Evolutionary conservation across 169 alveolate genomes (phyloP).

Genomic region (Plasmodium gallinaceum): DNA sequence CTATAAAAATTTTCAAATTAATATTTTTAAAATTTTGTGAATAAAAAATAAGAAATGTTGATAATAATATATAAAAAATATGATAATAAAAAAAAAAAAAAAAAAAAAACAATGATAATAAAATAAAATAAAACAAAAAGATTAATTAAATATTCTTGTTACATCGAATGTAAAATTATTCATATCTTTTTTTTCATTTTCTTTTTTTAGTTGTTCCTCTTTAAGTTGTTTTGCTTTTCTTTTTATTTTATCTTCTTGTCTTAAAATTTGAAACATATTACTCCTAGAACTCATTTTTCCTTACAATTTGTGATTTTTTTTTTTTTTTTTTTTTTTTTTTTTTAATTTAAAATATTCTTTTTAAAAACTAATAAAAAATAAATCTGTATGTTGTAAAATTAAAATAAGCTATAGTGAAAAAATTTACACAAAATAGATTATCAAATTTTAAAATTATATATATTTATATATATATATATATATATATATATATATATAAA

Average conservation of each 20-base stretch:
- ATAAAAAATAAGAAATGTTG: no score
- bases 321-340: no score
- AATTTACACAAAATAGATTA: no score
- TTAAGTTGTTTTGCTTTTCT: conserved; percentile 36
- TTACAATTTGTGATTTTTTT: neutral
- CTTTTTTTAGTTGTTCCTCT: conserved; percentile 50
- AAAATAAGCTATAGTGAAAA: no score
- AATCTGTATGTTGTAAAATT: no score
- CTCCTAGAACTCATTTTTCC: conserved; percentile 25
- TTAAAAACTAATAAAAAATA: no score
- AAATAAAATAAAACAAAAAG: no score
- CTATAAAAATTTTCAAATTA: conserved; percentile 5
- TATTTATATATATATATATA: neutral
- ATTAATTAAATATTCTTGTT: neutral
- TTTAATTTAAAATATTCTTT: no score
- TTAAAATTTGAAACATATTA: conserved; percentile 41
- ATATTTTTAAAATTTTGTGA: neutral
- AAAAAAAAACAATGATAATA: no score
- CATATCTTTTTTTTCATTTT: conserved; percentile 46
- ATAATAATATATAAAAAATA: no score
- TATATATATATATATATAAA: neutral
- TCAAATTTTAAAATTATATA: no score
- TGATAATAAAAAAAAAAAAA: no score
- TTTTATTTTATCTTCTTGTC: conserved; percentile 65
- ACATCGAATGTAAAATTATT: conserved; percentile 52